Evolutionary conservation across 2,329 filamentous ascomycete genomes (phyloP), one percentile per base, ranked within the genome.

Genomic region (Camptophora hylomeconis): DNA sequence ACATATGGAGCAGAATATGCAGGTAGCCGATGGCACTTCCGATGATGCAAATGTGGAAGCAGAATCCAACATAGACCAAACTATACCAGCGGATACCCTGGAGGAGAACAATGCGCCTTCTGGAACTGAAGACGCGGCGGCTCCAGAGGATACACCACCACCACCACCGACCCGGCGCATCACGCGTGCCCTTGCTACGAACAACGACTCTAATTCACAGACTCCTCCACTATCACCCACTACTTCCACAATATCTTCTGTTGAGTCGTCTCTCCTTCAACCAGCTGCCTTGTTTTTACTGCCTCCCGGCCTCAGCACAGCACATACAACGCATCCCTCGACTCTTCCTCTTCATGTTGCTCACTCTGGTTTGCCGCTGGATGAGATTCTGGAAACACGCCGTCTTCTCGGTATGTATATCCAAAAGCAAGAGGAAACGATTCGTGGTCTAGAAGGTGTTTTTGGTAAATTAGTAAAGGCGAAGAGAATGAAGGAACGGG

Each of bases 361-460:
- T 25, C 65, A 70, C 37, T 62, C 69, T 31, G 70, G 69, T 3
- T 58, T 76, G 0, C 69, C 71, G 0, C 49, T 61, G 2, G 49
- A 56, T 24, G 72, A 76, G 53, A 70, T 72, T 3, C 69, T 75
- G 42, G 71, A 76, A 16, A 73, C 70, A 1, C 66, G 71, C 19
- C 63, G 67, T 28, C 50, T 73, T 12, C 56, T 77, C 5, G 62
- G 69, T 50, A 61, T 69, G 3, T 76, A 73, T 42, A 66, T 75
- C 5, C 71, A 75, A 42, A 76, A 76, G 43, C 71, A 75, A 45
- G 71, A 75, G 42, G 72, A 76, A 44, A 66, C 72, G 3, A 64
- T 73, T 3, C 61, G 71, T 1, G 61, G 66, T 5, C 64, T 68
- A 7, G 58, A 66, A 22, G 58, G 63, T 20, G 60, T 76, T 39